Base-by-base conservation (phyloP, 495 filamentous ascomycete species). In the Podospora appendiculata region DNA sequence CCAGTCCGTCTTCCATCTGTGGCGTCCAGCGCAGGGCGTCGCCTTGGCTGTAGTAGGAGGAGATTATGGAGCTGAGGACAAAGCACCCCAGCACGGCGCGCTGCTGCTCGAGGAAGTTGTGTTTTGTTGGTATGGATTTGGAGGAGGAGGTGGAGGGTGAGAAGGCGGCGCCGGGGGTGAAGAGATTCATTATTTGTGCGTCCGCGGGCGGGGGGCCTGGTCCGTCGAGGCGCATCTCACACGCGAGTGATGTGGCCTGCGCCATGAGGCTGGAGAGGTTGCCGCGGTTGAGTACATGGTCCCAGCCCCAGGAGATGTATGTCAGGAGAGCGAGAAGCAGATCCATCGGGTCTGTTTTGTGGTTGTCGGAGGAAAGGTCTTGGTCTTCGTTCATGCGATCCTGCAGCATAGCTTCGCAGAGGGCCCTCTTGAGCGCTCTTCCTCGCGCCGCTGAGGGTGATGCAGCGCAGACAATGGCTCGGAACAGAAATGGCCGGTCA, bases 241-340 rank as follows among this genome's bases (percentile, higher is more conserved):
- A 69, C 0, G 75, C 63, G 12, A 81, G 50, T 1, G 75, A 71
- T 50, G 74, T 71, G 8, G 79, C 62, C 6, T 79, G 50, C 52
- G 76, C 70, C 10, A 67, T 63, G 14, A 74, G 65, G 41, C 74
- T 67, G 34, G 68, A 64, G 8, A 70, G 55, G 33, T 48, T 53
- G 34, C 51, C 50, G n/a, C 42, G 47, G 18, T 51, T 53, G 10
- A 62, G 50, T 42, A 59, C 53, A 12, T 50, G 46, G 44, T 66
- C 58, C 16, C 45, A 51, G 18, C 57, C 66, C 74, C 76, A 78
- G 43, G 66, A 63, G 16, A 71, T 51, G 53, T 70, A 75, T 3
- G 66, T 69, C 47, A 83, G 61, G 13, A 80, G 38, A 3, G 71
- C 78, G 8, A 77, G 68, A n/a, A 83, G 68, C 19, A 82, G 56